These are phyloP conservation scores for Phytophthora hibernalis DNA, from an alignment of 352 stramenopile genomes.

Conservation along the genomic window DNA sequence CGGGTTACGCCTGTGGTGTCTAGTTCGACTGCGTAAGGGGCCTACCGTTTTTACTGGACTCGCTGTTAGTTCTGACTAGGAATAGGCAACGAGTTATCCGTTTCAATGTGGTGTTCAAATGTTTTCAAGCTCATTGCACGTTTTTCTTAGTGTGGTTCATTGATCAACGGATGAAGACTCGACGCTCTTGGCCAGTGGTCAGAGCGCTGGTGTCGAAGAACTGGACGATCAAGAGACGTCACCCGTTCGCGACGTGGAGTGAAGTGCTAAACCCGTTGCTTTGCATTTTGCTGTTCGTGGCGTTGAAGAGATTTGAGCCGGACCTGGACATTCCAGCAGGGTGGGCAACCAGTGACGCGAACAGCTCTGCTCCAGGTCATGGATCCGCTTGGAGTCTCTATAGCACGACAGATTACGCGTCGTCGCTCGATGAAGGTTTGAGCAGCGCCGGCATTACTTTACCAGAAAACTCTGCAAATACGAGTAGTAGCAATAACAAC, in stretches of 20 bases:
- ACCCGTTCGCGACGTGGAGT: conserved; percentile 64
- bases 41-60: no score
- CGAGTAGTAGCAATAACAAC: conserved; percentile 4
- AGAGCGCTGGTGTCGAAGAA: conserved; percentile 76
- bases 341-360: conserved; percentile 49
- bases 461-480: conserved; percentile 10
- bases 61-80: conserved; percentile 8
- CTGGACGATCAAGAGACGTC: conserved; percentile 73
- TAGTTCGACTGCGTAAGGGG: no score
- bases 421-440: conserved; percentile 26
- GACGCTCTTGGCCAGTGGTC: conserved; percentile 19
- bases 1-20: no score
- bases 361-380: conserved; percentile 35
- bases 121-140: conserved; percentile 5
- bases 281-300: conserved; percentile 77
- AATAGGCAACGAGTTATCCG: conserved; percentile 24
- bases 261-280: conserved; percentile 75
- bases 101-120: conserved; percentile 16
- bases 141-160: neutral
- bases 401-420: conserved; percentile 24
- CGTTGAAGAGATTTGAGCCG: conserved; percentile 65
- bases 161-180: conserved; percentile 6
- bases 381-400: conserved; percentile 62
- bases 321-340: conserved; percentile 56
- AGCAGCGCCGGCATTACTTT: conserved; percentile 29